Evolutionary conservation across 768 basidiomycete genomes (phyloP).

Genomic region (Gyrodon lividus): DNA sequence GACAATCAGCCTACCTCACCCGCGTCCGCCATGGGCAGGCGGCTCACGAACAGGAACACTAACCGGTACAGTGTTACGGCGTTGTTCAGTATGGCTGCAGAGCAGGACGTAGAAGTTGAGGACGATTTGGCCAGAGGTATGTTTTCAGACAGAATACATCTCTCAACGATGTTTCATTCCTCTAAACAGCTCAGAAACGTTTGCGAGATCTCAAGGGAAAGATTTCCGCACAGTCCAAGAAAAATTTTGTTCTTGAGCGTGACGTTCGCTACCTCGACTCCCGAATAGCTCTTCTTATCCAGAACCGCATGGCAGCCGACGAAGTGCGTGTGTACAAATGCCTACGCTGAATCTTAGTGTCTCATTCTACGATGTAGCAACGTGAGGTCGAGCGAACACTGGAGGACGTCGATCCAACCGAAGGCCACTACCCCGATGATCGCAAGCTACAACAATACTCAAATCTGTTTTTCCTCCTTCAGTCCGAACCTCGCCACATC

Average conservation of each 20-base stretch:
- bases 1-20: constrained; percentile 61
- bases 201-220: constrained; percentile 93
- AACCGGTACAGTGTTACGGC: constrained; percentile 96
- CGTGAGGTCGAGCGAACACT: constrained; percentile 92
- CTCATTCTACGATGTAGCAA: constrained; percentile 54
- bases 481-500: constrained; percentile 96
- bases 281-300: constrained; percentile 94
- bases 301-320: constrained; percentile 96
- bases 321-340: constrained; percentile 55
- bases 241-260: constrained; percentile 98
- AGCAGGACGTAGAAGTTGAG: constrained; percentile 97
- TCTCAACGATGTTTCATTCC: neutral
- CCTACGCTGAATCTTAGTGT: neutral
- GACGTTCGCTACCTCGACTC: constrained; percentile 98
- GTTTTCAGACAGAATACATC: constrained; percentile 22
- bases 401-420: constrained; percentile 92
- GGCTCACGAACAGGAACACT: constrained; percentile 88
- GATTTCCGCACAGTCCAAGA: constrained; percentile 98
- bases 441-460: constrained; percentile 93
- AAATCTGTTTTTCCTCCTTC: constrained; percentile 97
- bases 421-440: constrained; percentile 93
- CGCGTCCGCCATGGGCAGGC: constrained; percentile 63
- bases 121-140: constrained; percentile 92
- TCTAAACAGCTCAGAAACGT: constrained; percentile 85
- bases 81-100: constrained; percentile 96